These are phyloP conservation scores for Pestalotiopsis fici DNA, from an alignment of 2,329 filamentous ascomycete genomes.

Conservation along the genomic window DNA sequence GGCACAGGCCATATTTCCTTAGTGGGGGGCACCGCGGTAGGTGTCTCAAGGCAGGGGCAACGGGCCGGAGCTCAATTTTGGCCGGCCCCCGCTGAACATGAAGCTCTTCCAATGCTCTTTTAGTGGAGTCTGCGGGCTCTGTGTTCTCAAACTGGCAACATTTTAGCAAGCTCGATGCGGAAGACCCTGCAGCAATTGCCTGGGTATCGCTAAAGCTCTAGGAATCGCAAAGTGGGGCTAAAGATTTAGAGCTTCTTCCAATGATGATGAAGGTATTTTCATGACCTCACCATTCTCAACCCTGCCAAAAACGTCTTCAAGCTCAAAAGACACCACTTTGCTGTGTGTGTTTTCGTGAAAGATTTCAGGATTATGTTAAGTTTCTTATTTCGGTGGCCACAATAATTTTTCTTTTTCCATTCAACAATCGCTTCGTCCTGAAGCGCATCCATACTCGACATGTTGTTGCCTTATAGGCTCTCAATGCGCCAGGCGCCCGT, in stretches of 20 bases:
- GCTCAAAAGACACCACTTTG: slow-evolving; percentile 11
- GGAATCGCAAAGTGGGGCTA: neutral
- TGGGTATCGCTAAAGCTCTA: neutral
- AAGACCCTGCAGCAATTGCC: neutral
- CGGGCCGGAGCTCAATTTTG: slow-evolving; percentile 13
- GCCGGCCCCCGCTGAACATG: slow-evolving; percentile 7
- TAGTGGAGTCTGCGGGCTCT: neutral
- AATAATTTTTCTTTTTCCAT: neutral
- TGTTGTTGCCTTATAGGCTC: slow-evolving; percentile 13
- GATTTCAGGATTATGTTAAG: neutral
- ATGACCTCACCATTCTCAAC: slow-evolving; percentile 12
- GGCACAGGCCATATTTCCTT: neutral
- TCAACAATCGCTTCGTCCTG: neutral
- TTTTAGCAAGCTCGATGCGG: neutral
- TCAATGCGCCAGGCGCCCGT: slow-evolving; percentile 20
- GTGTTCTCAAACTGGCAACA: neutral
- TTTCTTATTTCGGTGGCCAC: neutral
- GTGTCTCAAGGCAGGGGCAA: neutral
- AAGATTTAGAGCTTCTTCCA: slow-evolving; percentile 10
- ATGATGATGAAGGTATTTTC: slow-evolving; percentile 9
- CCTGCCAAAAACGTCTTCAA: neutral
- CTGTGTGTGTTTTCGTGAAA: slow-evolving; percentile 5
- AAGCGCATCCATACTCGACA: neutral
- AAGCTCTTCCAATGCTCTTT: neutral
- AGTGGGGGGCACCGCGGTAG: neutral